Base-by-base conservation (phyloP, 306 rosid genomes). In the Glycine tomentella region DNA sequence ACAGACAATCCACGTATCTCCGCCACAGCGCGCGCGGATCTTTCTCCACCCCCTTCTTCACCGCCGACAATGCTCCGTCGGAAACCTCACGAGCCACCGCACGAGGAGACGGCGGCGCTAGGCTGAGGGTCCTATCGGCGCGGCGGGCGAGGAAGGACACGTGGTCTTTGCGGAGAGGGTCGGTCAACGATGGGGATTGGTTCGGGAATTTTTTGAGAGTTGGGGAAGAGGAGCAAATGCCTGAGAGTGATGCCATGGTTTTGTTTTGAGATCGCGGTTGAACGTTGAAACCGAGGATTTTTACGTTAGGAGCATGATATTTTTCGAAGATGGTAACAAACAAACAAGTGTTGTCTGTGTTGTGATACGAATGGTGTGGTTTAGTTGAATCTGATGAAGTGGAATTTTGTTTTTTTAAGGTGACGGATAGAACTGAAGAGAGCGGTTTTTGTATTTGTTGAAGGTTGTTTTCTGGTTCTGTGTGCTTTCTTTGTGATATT, bases 1-100 rank as follows among this genome's bases (percentile, higher is more conserved):
- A 95, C 14, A 95, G 82, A 98, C 94, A 93, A 31, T 93, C 98
- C 40, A 89, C 92, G 76, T 90, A 91, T 38, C 99, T 82, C 80
- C 46, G 64, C 99, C 99, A 95, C 56, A 95, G 85, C n/a, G 88
- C 90, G 4, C 25, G 74, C 0, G 91, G 97, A 17, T 93, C 98
- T 68, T 91, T 95, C 87, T 86, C 94, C 88, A 95, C 75, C 7
- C 68, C 85, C 59, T 42, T 56, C 70, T 71, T 71, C 48, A 12
- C 76, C 59, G 78, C 79, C 69, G 40, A n/a, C 51, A 76, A 77
- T 61, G 40, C n/a, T 9, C 46, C 46, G 4, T 51, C 62, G 70
- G 80, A 42, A 11, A 81, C 51, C 42, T 89, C 97, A 46, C 92
- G 90, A 1, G 94, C 99, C 59, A 93, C 92, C 2, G 94, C 31